Evolutionary conservation across 2,329 filamentous ascomycete genomes (phyloP).

Genomic region (Zasmidium angulare): DNA sequence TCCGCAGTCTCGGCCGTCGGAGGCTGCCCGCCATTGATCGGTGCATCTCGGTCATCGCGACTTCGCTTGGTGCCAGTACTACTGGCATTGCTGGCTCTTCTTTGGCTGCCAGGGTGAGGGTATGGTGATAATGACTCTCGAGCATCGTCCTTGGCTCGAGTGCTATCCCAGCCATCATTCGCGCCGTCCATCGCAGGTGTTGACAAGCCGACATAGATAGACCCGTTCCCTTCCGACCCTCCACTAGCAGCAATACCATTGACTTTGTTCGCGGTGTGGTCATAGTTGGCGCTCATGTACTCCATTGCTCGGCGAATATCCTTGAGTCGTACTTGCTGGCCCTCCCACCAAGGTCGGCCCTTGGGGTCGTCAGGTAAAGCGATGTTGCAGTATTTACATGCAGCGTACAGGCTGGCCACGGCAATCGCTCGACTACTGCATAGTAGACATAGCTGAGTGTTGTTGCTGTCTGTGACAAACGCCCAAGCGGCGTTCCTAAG

Average conservation of each 20-base stretch:
- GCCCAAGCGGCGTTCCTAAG: constrained; percentile 87
- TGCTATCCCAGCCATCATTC: constrained; percentile 33
- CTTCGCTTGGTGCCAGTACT: constrained; percentile 31
- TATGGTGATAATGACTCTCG: constrained; percentile 24
- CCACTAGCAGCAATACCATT: constrained; percentile 24
- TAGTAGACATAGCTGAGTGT: constrained; percentile 80
- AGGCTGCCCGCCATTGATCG: constrained; percentile 19
- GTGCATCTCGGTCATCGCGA: constrained; percentile 27
- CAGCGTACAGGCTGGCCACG: constrained; percentile 82
- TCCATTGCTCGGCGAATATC: constrained; percentile 73
- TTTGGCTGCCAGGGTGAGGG: constrained; percentile 29
- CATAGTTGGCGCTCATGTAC: constrained; percentile 63
- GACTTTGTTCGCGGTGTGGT: constrained; percentile 38
- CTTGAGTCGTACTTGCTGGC: constrained; percentile 67
- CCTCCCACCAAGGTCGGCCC: constrained; percentile 84
- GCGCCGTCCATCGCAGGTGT: constrained; percentile 34
- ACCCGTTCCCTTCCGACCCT: constrained; percentile 40
- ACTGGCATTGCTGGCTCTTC: constrained; percentile 31
- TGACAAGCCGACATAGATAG: constrained; percentile 49
- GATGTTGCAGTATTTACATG: constrained; percentile 70
- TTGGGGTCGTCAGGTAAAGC: constrained; percentile 72
- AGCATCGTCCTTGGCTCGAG: constrained; percentile 26
- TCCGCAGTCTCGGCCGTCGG: constrained; percentile 17
- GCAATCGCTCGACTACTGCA: constrained; percentile 79
- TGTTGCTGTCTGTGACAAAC: constrained; percentile 86